phyloP scores from a whole-genome alignment of 768 basidiomycete species.

The Amanita polypyramis region DNA sequence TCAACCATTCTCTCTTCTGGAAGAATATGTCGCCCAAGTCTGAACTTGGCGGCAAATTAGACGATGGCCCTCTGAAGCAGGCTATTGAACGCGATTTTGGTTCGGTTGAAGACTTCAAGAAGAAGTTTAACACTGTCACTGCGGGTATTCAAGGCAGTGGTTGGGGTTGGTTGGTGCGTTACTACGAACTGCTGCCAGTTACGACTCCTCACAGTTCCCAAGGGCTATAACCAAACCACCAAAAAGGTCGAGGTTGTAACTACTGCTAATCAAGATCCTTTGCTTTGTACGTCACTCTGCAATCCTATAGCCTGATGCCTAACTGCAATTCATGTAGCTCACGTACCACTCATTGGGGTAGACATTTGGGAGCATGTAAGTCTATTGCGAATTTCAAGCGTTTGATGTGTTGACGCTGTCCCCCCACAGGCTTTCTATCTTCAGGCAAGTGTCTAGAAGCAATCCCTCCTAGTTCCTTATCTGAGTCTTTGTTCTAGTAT shows the following conservation, averaged over 20 bases:
- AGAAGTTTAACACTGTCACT: slow-evolving; percentile 75
- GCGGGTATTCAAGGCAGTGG: slow-evolving; percentile 94
- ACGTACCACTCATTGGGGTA: slow-evolving; percentile 87
- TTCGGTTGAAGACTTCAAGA: slow-evolving; percentile 78
- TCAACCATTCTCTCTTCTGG: slow-evolving; percentile 98
- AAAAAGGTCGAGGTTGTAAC: slow-evolving; percentile 85
- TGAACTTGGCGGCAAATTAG: slow-evolving; percentile 53
- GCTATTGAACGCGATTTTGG: slow-evolving; percentile 80
- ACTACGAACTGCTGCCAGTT: background rate
- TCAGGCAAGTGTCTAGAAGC: slow-evolving; percentile 24
- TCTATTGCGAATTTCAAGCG: slow-evolving; percentile 14
- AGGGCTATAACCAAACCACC: slow-evolving; percentile 61
- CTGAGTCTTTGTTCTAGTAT: slow-evolving; percentile 37
- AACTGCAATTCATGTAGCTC: slow-evolving; percentile 33
- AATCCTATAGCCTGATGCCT: background rate
- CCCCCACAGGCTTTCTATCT: slow-evolving; percentile 57
- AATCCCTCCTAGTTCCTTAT: background rate
- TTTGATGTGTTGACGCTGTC: slow-evolving; percentile 6
- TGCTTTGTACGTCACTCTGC: slow-evolving; percentile 25
- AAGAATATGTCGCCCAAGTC: slow-evolving; percentile 80
- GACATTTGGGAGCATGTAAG: slow-evolving; percentile 95
- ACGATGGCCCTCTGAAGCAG: slow-evolving; percentile 58
- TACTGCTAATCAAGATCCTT: slow-evolving; percentile 94
- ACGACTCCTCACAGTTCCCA: background rate
- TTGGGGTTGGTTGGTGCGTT: slow-evolving; percentile 91